Conservation (phyloP, 192 early-diverging fungal species). For the Thoreauomyces humboldtii region DNA sequence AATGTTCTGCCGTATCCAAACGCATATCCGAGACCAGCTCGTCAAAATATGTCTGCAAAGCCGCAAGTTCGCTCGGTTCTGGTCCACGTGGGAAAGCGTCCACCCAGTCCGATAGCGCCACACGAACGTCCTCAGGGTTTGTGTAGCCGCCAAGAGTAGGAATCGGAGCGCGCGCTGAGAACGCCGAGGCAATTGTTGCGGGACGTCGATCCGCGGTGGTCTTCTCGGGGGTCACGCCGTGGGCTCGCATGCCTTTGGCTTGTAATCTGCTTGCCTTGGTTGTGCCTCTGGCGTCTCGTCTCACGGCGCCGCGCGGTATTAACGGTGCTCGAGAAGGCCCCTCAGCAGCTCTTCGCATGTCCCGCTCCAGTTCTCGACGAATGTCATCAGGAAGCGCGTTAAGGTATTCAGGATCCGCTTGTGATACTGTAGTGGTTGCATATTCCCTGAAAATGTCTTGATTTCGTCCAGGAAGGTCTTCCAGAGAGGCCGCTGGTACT, state of each 20-base stretch:
- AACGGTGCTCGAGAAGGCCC: not conserved
- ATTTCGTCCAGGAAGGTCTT: too few species aligned
- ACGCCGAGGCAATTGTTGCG: too few species aligned
- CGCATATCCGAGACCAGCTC: constrained; percentile 6
- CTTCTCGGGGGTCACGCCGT: too few species aligned
- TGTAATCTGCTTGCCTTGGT: too few species aligned
- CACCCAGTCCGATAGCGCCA: constrained; percentile 6
- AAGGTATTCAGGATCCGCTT: constrained; percentile 41
- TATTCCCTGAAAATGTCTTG: too few species aligned
- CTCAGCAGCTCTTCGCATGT: too few species aligned
- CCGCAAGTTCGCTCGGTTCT: not conserved
- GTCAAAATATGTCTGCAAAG: not conserved
- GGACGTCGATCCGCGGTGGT: too few species aligned
- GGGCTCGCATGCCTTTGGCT: too few species aligned
- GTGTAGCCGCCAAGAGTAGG: constrained; percentile 1
- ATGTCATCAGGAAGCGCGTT: constrained; percentile 31
- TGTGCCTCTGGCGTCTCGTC: not conserved
- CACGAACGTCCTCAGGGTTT: not conserved
- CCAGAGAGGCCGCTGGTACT: too few species aligned
- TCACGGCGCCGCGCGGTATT: not conserved
- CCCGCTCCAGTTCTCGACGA: constrained; percentile 30
- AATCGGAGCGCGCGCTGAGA: too few species aligned
- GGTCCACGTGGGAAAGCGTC: not conserved
- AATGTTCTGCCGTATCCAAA: constrained; percentile 4
- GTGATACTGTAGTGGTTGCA: constrained; percentile 31